Base-by-base conservation (phyloP, 345 rosid species). In the Isatis tinctoria region DNA sequence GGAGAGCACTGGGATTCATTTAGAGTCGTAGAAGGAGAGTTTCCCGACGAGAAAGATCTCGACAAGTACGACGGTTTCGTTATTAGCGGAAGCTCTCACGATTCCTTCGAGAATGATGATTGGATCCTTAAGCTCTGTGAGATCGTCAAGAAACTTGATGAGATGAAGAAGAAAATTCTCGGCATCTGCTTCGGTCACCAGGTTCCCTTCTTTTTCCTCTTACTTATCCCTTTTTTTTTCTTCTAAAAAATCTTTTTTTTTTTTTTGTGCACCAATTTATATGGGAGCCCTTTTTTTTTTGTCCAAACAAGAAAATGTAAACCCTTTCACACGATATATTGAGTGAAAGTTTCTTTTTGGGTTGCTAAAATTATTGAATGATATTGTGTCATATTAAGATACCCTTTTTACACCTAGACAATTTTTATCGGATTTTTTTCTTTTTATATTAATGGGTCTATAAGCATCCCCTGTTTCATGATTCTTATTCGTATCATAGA, bases 141-240 rank as follows among this genome's bases (percentile, higher is more conserved):
- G 53, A 72, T 91, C 8, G 69, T 91, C 60, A 89, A 82, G 61
- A 87, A 86, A 60, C 66, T 91, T 4, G 90, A 88, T 72, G 79
- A 87, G 78, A 87, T 87, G 98, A 76, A 82, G 84, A 90, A 90
- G 83, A 91, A 90, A 70, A 69, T 88, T 45, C 89, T 91, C 10
- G 97, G 97, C 4, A 82, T 94, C 77, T 94, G 97, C 88, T 94
- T 94, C 59, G 98, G 98, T 68, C 98, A 94, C 64, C 97, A 94
- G 96, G 98, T 93, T 61, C 73, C 11, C 14, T 61, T 62, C 39
- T 51, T 7, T 16, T 20, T 11, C 35, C 20, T 40, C 10, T 17
- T 39, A 12, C n/a, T 47, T 52, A 12, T 12, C 58, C 12, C 26
- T 0, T 22, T 14, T 0, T 60, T 37, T 74, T 18, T 60, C 0